phyloP scores from a whole-genome alignment of 768 basidiomycete species.

The Gloeostereum incarnatum region DNA sequence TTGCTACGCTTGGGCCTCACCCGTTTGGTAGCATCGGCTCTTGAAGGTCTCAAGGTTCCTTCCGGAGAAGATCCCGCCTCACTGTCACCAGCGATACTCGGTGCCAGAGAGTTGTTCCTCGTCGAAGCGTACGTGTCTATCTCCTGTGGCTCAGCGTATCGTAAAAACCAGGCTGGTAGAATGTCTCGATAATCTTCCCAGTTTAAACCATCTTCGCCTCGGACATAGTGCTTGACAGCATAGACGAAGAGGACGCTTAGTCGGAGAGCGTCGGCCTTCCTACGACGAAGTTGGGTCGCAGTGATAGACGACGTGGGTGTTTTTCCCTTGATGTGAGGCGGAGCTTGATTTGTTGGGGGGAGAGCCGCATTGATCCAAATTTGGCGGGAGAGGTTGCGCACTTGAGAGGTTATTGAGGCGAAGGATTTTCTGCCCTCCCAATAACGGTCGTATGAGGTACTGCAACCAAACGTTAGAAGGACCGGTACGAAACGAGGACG shows the following conservation, averaged over 20 bases:
- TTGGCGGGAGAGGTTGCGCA: slow-evolving; percentile 68
- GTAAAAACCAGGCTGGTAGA: slow-evolving; percentile 51
- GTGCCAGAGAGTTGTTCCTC: slow-evolving; percentile 15
- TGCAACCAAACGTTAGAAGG: slow-evolving; percentile 14
- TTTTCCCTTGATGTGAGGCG: slow-evolving; percentile 39
- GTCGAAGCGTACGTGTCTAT: slow-evolving; percentile 35
- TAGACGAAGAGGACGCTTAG: slow-evolving; percentile 65
- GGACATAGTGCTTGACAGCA: slow-evolving; percentile 77
- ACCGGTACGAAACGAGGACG: slow-evolving; percentile 10
- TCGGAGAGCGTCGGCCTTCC: slow-evolving; percentile 64
- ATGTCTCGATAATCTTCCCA: slow-evolving; percentile 60
- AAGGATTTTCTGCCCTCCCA: slow-evolving; percentile 89
- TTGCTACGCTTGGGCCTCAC: slow-evolving; percentile 67
- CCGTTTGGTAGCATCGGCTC: slow-evolving; percentile 53
- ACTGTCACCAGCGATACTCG: slow-evolving; percentile 15
- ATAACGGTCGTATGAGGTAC: slow-evolving; percentile 80
- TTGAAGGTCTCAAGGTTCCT: slow-evolving; percentile 12
- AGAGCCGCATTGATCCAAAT: slow-evolving; percentile 75
- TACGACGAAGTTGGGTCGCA: slow-evolving; percentile 41
- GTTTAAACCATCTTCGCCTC: slow-evolving; percentile 71
- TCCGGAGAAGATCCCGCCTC: slow-evolving; percentile 20
- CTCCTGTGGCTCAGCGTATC: slow-evolving; percentile 27
- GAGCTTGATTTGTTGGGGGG: slow-evolving; percentile 42
- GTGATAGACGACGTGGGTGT: slow-evolving; percentile 35
- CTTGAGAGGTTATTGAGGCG: slow-evolving; percentile 57